Base-by-base conservation (phyloP, 2,329 filamentous ascomycete genomes). In the Aspergillus sp. region DNA sequence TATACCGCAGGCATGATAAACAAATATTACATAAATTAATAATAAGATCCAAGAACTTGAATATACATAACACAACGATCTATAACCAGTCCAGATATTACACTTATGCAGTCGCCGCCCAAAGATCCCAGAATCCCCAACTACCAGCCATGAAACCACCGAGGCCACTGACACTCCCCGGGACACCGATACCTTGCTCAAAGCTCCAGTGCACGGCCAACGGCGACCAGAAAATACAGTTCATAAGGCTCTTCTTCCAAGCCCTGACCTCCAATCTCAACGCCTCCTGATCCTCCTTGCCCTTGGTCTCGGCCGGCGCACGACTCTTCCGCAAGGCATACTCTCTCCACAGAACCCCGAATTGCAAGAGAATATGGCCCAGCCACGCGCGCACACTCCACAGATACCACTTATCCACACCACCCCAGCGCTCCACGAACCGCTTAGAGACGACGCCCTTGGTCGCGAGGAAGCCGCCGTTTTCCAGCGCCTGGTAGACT, bases 371-470 rank as follows among this genome's bases (percentile, higher is more conserved):
- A 5, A 94, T 82, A 70, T 89, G 88, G 27, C 78, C 76, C 46
- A 83, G 80, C 88, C 91, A 97, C 52, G 85, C 86, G 40, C 88
- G 77, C 48, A 80, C 82, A 67, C 86, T 89, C 81, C 84, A 86
- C 12, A 82, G 64, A 67, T 79, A 83, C 62, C 83, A 82, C 54
- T 71, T 74, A 29, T 65, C 75, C 63, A 86, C 77, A 42, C 76
- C 77, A 42, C 77, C 73, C 9, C 61, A 65, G 41, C 64, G 64
- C 19, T 70, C 64, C 4, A 73, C 52, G 12, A 64, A 55, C 4
- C 57, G 57, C 38, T 67, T 60, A 6, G 64, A 74, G 43, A 95
- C 62, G 3, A 94, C 78, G 19, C 84, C 83, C 65, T 89, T 89
- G 50, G 75, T 73, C 3, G 82, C 76, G 34, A 97, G 76, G 71